phyloP scores from a whole-genome alignment of 768 basidiomycete species.

The Rhizopogon sp. region DNA sequence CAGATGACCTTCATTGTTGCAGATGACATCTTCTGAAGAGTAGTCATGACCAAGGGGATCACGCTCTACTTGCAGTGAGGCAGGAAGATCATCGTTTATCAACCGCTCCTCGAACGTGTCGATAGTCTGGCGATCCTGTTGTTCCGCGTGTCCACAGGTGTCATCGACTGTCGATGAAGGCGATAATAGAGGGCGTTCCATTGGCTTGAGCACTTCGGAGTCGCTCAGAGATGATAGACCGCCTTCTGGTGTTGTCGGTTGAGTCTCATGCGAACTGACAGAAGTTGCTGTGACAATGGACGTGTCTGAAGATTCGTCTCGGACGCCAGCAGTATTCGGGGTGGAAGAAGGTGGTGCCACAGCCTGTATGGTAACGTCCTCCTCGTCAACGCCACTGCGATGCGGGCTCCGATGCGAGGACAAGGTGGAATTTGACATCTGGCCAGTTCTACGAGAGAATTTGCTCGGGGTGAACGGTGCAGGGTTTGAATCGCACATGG shows the following conservation, averaged over 20 bases:
- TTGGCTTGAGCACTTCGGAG: slow-evolving; percentile 33
- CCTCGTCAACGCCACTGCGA: slow-evolving; percentile 41
- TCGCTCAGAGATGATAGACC: slow-evolving; percentile 26
- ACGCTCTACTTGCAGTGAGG: slow-evolving; percentile 35
- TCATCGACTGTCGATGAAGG: slow-evolving; percentile 41
- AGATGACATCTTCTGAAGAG: slow-evolving; percentile 76
- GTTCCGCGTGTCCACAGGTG: slow-evolving; percentile 56
- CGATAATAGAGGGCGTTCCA: slow-evolving; percentile 46
- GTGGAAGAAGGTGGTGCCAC: slow-evolving; percentile 29
- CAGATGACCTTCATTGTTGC: slow-evolving; percentile 85
- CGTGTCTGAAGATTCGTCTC: slow-evolving; percentile 46
- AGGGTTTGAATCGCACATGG: slow-evolving; percentile 38
- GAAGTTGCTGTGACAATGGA: slow-evolving; percentile 38
- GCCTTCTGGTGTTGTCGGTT: slow-evolving; percentile 42
- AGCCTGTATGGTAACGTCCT: slow-evolving; percentile 59
- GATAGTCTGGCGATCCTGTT: slow-evolving; percentile 26
- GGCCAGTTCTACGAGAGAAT: slow-evolving; percentile 35
- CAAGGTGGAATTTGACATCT: slow-evolving; percentile 24
- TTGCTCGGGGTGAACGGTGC: slow-evolving; percentile 44
- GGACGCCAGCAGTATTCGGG: slow-evolving; percentile 16
- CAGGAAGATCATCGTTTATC: slow-evolving; percentile 42
- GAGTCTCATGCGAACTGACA: slow-evolving; percentile 43
- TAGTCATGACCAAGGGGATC: slow-evolving; percentile 67
- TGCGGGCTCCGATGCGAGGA: slow-evolving; percentile 32
- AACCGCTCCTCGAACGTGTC: slow-evolving; percentile 49